Evolutionary conservation across 1,284 basidiomycete genomes (phyloP).

Genomic region (Phellopilus nigrolimitatus): DNA sequence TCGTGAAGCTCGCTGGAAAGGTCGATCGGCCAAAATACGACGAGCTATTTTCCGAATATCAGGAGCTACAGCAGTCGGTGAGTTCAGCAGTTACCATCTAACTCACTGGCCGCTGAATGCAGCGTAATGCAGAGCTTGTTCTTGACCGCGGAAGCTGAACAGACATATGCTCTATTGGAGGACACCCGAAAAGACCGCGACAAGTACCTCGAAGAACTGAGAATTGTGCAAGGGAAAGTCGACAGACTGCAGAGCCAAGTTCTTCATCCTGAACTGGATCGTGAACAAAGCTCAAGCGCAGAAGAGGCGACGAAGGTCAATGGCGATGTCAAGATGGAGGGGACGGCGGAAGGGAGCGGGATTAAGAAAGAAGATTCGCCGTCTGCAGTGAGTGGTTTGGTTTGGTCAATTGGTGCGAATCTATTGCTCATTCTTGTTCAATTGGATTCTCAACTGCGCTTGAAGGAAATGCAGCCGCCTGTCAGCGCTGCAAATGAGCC

Average conservation of each 20-base stretch:
- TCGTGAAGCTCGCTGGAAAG: constrained; percentile 40
- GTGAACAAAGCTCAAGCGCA: constrained; percentile 26
- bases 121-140: constrained; percentile 49
- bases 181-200: constrained; percentile 54
- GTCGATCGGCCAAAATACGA: constrained; percentile 32
- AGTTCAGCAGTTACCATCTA: constrained; percentile 22
- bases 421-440: constrained; percentile 36
- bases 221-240: constrained; percentile 61
- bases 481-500: neutral
- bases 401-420: constrained; percentile 63
- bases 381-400: constrained; percentile 52
- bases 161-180: constrained; percentile 54
- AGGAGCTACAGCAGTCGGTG: constrained; percentile 61
- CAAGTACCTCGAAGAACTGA: constrained; percentile 51
- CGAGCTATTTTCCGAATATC: constrained; percentile 41
- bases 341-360: constrained; percentile 25
- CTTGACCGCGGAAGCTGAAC: constrained; percentile 48
- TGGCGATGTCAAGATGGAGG: constrained; percentile 47
- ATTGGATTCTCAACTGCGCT: neutral
- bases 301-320: constrained; percentile 36
- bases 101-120: constrained; percentile 20
- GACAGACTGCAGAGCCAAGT: constrained; percentile 69
- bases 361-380: constrained; percentile 6
- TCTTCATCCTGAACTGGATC: constrained; percentile 42
- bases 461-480: neutral